Evolutionary conservation across 2,329 filamentous ascomycete genomes (phyloP).

Genomic region (Fusarium anthophilum): DNA sequence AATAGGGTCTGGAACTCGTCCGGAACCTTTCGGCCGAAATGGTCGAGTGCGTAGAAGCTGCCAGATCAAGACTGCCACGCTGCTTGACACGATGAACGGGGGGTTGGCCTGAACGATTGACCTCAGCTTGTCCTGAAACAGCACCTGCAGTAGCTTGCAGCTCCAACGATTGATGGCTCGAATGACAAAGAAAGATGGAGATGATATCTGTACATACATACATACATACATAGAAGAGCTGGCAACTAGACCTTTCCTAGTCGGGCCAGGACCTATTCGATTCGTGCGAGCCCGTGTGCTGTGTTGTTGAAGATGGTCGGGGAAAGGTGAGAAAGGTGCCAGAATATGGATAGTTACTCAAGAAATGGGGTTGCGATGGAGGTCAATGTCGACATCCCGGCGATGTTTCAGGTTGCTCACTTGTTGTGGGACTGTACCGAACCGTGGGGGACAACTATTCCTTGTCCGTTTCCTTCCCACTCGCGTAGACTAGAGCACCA

Average conservation of each 20-base stretch:
- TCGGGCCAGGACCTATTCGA: background rate
- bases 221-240: background rate
- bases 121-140: conserved; percentile 32
- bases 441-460: conserved; percentile 31
- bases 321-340: conserved; percentile 5
- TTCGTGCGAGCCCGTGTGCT: background rate
- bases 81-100: conserved; percentile 1
- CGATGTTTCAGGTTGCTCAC: conserved; percentile 41
- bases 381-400: conserved; percentile 32
- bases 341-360: conserved; percentile 20
- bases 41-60: background rate
- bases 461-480: conserved; percentile 16
- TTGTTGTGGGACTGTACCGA: conserved; percentile 35
- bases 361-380: conserved; percentile 17
- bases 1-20: background rate
- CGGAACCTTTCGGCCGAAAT: conserved; percentile 20
- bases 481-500: background rate
- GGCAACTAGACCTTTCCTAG: background rate
- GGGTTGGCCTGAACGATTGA: conserved; percentile 6
- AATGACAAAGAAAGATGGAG: conserved; percentile 1
- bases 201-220: background rate
- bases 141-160: conserved; percentile 6
- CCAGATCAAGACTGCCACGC: conserved; percentile 1
- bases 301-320: conserved; percentile 3
- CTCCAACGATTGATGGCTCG: conserved; percentile 1